Conservation (phyloP, 768 basidiomycete species). For the Kwoniella europaea region DNA sequence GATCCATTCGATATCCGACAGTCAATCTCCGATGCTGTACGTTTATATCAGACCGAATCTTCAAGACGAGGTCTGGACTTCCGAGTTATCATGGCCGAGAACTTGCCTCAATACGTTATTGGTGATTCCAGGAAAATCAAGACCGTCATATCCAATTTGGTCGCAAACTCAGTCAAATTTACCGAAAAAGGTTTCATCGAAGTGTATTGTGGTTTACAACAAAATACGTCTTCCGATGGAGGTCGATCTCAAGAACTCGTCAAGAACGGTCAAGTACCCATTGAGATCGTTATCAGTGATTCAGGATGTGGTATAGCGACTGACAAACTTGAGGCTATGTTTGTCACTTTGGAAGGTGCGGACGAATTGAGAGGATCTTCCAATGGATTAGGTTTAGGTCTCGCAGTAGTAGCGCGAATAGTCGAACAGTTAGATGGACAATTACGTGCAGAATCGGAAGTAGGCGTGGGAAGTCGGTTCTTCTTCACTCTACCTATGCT, state of each 20-base stretch:
- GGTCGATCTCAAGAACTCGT: constrained; percentile 15
- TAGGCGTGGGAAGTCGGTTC: constrained; percentile 72
- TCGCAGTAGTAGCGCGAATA: constrained; percentile 80
- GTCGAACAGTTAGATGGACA: constrained; percentile 79
- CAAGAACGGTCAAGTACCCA: constrained; percentile 55
- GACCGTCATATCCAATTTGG: constrained; percentile 77
- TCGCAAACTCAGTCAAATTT: constrained; percentile 80
- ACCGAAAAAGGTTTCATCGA: constrained; percentile 68
- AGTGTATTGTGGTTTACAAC: constrained; percentile 65
- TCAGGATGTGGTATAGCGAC: constrained; percentile 74
- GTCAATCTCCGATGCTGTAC: constrained; percentile 68
- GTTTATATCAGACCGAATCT: constrained; percentile 71
- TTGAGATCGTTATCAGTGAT: constrained; percentile 74
- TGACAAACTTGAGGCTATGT: constrained; percentile 73
- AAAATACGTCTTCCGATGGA: constrained; percentile 25
- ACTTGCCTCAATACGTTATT: constrained; percentile 66
- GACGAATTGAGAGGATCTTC: constrained; percentile 57
- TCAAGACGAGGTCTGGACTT: constrained; percentile 68
- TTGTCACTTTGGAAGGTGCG: constrained; percentile 79
- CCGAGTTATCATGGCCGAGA: constrained; percentile 64
- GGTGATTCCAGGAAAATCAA: constrained; percentile 76
- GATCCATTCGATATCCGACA: constrained; percentile 74
- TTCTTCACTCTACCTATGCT: constrained; percentile 64
- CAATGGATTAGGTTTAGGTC: constrained; percentile 66
- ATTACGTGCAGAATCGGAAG: constrained; percentile 74